Percentiles rank a stretch among this genome's conserved stretches.
These are phyloP conservation scores for Cephaloascus albidus DNA, from an alignment of 805 yeast species.

Conservation along the genomic window DNA sequence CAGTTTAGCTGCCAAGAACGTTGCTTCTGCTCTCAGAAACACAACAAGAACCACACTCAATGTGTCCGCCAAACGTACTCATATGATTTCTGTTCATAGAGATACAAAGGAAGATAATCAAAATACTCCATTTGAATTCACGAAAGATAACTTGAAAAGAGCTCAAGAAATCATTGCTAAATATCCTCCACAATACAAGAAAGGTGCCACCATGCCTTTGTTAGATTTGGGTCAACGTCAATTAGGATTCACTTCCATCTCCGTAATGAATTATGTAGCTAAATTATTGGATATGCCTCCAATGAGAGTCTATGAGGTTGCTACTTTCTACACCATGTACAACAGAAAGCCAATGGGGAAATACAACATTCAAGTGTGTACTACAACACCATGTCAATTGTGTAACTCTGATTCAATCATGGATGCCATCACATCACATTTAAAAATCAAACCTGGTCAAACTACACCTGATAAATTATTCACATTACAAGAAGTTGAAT, in stretches of 20 bases:
- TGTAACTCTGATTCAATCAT: constrained; percentile 77
- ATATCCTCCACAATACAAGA: constrained; percentile 81
- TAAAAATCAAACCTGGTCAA: constrained; percentile 65
- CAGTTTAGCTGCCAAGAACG: background rate
- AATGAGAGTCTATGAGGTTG: constrained; percentile 90
- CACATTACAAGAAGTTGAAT: constrained; percentile 82
- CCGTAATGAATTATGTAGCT: constrained; percentile 88
- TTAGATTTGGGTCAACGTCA: constrained; percentile 85
- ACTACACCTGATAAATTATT: constrained; percentile 68
- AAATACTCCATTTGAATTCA: constrained; percentile 63
- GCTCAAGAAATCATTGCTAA: constrained; percentile 71
- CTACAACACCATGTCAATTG: constrained; percentile 84
- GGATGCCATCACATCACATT: constrained; percentile 52
- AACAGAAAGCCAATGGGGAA: constrained; percentile 82
- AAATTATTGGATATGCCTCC: constrained; percentile 81
- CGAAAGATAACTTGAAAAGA: constrained; percentile 48
- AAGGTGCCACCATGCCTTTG: constrained; percentile 83
- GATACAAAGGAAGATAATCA: constrained; percentile 61
- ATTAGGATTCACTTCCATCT: constrained; percentile 74
- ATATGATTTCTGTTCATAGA: constrained; percentile 58
- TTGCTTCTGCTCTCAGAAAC: background rate
- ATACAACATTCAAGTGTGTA: constrained; percentile 75
- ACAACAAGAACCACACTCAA: too few species aligned
- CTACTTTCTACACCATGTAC: constrained; percentile 88
- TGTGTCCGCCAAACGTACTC: constrained; percentile 20